These are phyloP conservation scores for Gigaspora rosea DNA, from an alignment of 192 early-diverging fungal species.

Conservation along the genomic window DNA sequence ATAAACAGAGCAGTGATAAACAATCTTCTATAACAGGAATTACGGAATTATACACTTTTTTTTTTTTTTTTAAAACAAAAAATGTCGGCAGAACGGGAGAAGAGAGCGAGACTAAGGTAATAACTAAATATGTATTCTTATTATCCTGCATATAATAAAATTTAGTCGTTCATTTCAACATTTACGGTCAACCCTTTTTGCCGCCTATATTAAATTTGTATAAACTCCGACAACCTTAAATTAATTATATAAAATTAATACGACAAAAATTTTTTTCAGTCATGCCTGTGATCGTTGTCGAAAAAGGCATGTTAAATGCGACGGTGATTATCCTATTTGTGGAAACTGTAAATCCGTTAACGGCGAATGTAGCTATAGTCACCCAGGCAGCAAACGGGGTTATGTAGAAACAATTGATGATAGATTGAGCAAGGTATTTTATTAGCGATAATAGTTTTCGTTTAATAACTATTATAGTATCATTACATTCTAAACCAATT, in stretches of 20 bases:
- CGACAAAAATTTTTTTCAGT: not conserved
- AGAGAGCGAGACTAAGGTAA: not conserved
- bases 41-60: not conserved
- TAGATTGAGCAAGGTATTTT: conserved; percentile 51
- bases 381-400: conserved; percentile 70
- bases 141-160: not conserved
- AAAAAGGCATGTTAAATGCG: conserved; percentile 70
- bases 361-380: conserved; percentile 62
- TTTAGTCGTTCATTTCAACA: not conserved
- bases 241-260: not conserved
- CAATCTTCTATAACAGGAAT: too few species aligned
- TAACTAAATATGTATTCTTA: not conserved
- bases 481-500: not conserved
- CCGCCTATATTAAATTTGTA: not conserved
- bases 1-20: too few species aligned
- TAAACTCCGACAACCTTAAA: not conserved
- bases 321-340: conserved; percentile 61
- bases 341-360: conserved; percentile 62
- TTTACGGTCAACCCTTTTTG: not conserved
- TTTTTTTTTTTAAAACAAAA: not conserved
- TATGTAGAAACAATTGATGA: conserved; percentile 74
- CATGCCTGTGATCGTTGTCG: conserved; percentile 63
- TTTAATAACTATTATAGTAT: not conserved
- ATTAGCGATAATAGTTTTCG: not conserved
- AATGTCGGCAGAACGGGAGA: not conserved